These are phyloP conservation scores for Myrica gale DNA, from an alignment of 306 rosid species.

Conservation along the genomic window DNA sequence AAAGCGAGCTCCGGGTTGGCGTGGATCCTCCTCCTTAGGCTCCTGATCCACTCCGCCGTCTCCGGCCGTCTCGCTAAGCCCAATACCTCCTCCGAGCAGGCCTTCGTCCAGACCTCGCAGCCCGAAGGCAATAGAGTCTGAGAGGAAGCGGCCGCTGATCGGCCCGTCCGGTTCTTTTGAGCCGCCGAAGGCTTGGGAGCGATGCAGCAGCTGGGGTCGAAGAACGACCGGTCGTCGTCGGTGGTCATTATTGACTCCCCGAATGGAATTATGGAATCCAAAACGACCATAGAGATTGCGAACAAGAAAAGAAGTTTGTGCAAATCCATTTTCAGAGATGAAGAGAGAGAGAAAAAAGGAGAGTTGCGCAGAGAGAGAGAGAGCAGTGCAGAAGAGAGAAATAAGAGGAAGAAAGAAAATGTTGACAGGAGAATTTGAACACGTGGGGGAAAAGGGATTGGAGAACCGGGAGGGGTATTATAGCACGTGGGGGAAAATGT, in stretches of 20 bases:
- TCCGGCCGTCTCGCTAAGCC: slow-evolving; percentile 57
- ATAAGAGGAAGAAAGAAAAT: neutral
- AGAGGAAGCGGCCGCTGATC: neutral
- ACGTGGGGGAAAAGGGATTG: slow-evolving; percentile 20
- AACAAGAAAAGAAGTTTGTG: neutral
- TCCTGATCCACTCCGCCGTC: slow-evolving; percentile 60
- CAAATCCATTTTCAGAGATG: slow-evolving; percentile 34
- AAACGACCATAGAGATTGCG: neutral
- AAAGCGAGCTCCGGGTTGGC: slow-evolving; percentile 86
- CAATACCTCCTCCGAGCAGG: slow-evolving; percentile 67
- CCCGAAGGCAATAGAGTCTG: neutral
- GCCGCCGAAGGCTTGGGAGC: slow-evolving; percentile 16
- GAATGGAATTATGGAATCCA: neutral
- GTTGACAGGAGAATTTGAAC: neutral
- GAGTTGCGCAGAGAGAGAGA: neutral
- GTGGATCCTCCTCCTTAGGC: slow-evolving; percentile 73
- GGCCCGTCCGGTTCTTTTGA: slow-evolving; percentile 41
- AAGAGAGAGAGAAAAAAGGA: no score
- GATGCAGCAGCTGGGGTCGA: slow-evolving; percentile 29
- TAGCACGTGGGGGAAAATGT: slow-evolving; percentile 37
- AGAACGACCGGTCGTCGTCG: slow-evolving; percentile 21
- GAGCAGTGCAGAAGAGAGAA: neutral
- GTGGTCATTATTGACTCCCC: slow-evolving; percentile 27
- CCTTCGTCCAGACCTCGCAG: slow-evolving; percentile 58
- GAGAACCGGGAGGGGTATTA: slow-evolving; percentile 9